Evolutionary conservation across 345 rosid genomes (phyloP), one percentile per base, ranked within the genome.

Genomic region (Eucalyptus polybractea): DNA sequence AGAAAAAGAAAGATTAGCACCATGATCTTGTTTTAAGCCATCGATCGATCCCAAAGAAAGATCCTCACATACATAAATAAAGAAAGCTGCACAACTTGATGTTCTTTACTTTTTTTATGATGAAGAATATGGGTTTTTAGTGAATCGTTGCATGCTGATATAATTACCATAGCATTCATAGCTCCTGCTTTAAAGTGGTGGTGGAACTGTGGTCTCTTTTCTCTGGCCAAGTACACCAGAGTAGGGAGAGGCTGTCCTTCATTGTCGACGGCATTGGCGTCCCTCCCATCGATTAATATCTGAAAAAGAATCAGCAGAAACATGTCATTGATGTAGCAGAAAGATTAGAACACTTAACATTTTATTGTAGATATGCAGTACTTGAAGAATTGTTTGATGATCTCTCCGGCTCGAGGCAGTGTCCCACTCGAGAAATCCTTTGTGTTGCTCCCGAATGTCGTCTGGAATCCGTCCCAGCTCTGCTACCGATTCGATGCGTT

Each of bases 111-210:
- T 31, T 50, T 51, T 14, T n/a, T 65, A 0, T 65, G 76, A n/a
- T n/a, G 76, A 65, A 65, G 37, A n/a, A n/a, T 65, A 8, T n/a
- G 40, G 76, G 40, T 7, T 65, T 15, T 17, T 2, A 69, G 80
- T 16, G 45, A n/a, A 33, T 33, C 33, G 33, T 33, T 33, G 33
- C 33, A 33, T 33, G 33, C 33, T 33, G 33, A 33, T 33, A 33
- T 33, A 33, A 33, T 33, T 33, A 33, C 33, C 33, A 33, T 33
- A 9, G 95, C 92, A 88, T 94, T 94, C 91, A 92, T 81, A 31
- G 95, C 94, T 87, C 95, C 95, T 25, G 94, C 95, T 90, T 94
- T 94, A 88, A 92, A 93, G 86, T 94, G 90, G 86, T 33, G 33
- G 33, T 33, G 33, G 33, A 33, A 33, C 33, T 33, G 33, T 33